Evolutionary conservation across 306 rosid species (phyloP), one percentile per base, ranked within the genome.

Genomic region (Glycine soja): DNA sequence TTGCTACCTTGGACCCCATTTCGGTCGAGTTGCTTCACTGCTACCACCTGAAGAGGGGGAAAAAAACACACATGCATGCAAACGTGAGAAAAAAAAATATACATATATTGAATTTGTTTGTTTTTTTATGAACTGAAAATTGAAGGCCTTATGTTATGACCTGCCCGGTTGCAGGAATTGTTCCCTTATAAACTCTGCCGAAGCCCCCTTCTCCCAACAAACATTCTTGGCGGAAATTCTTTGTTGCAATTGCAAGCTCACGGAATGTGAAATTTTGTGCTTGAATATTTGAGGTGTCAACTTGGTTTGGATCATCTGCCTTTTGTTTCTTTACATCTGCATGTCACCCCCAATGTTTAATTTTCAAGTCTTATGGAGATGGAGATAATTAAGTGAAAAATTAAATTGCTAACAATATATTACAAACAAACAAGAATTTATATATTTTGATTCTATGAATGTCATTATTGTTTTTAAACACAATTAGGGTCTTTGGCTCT

Each of bases 1-100:
- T 88, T 95, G 74, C 82, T 83, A 12, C 91, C 99, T 45, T 90
- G 95, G 48, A 83, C 10, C 32, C 95, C 94, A 85, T 90, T 93
- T 82, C 97, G 75, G 70, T 95, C 99, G 0, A 95, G 97, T 87
- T 95, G 99, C 87, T 95, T 95, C 81, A 95, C 97, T 5, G 99
- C 99, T 80, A 92, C 90, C 84, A 91, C 95, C 99, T 94, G 67
- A 9, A 72, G 59, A 47, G 36, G 38, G 38, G 53, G n/a, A 30
- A 53, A 4, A 62, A n/a, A 40, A 72, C 32, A 77, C n/a, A 34
- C 38, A 34, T 34, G 38, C 38, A 34, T 34, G 38, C 36, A 52
- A 78, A 18, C 30, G 4, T 53, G 0, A 14, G 50, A 16, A 76
- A 24, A 24, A 24, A 24, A 24, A 24, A 24, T 0, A 24, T 24